Evolutionary conservation across 768 basidiomycete genomes (phyloP).

Genomic region (Russula brevipes): DNA sequence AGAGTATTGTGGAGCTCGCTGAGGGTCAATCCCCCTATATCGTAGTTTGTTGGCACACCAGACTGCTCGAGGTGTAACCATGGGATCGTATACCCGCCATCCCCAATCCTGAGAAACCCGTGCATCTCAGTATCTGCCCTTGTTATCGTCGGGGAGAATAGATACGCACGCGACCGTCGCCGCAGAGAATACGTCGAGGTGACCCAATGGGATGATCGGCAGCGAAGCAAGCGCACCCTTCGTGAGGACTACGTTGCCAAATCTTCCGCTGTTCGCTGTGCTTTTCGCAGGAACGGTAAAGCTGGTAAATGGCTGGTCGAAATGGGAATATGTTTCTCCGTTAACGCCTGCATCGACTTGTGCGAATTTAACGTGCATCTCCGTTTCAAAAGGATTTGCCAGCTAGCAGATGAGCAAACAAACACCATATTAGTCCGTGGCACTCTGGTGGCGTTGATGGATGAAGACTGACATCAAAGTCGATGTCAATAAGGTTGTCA

Average conservation of each 20-base stretch:
- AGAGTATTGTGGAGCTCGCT: conserved; percentile 11
- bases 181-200: conserved; percentile 50
- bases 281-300: conserved; percentile 55
- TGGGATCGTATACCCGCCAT: conserved; percentile 56
- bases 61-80: conserved; percentile 58
- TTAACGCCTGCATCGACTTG: conserved; percentile 52
- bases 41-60: conserved; percentile 49
- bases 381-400: conserved; percentile 53
- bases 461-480: conserved; percentile 48
- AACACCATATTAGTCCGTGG: neutral
- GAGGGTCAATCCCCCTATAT: neutral
- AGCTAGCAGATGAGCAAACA: conserved; percentile 32
- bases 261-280: conserved; percentile 56
- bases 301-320: conserved; percentile 47
- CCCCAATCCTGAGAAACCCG: conserved; percentile 36
- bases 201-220: conserved; percentile 48
- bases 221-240: conserved; percentile 55
- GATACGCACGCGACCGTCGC: conserved; percentile 38
- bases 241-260: conserved; percentile 53
- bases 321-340: conserved; percentile 53
- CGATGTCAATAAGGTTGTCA: conserved; percentile 47
- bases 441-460: too few species aligned
- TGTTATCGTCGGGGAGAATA: neutral
- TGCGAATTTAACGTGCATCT: conserved; percentile 51
- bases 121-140: neutral